Evolutionary conservation across 768 basidiomycete species (phyloP), one percentile per base, ranked within the genome.

Genomic region (Phlebiopsis gigantea): DNA sequence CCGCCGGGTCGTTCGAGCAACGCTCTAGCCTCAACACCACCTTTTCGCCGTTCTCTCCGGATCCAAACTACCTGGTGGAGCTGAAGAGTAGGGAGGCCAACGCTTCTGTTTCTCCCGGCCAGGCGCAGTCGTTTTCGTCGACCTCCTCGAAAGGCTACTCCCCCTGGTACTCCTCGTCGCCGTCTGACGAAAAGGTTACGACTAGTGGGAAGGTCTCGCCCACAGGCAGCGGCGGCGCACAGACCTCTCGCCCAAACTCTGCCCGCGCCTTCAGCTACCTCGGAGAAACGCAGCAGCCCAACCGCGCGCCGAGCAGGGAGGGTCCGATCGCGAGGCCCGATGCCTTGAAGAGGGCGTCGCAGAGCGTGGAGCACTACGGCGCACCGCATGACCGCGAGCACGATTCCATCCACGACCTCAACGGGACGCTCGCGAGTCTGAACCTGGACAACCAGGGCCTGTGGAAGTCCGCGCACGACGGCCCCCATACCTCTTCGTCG

Each of bases 11-110:
- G 22, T 64, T 62, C 41, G 57, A 60, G 49, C 28, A 41, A n/a
- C 59, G 59, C 29, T 34, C 55, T 1, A 21, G 57, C 54, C 58
- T 46, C 43, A 25, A 56, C 55, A 69, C 57, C 19, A 25, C 63
- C 10, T 90, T 90, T 68, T 86, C 87, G 6, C 88, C 88, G 2
- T 91, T 91, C 71, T 90, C 89, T 1, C 88, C 88, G 8, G 88
- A 90, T 62, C 83, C 85, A 8, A 85, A 80, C 61, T 65, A 75
- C 63, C 66, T 69, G 22, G 61, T 69, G 4, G 73, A 77, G 57
- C 29, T 15, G 17, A n/a, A 26, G 28, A 47, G 26, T 22, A 14
- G 45, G 6, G 50, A 51, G 19, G 31, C 30, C 72, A 58, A 75
- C 72, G 53, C 72, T 70, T 28, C 69, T 61, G 41, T 66, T 67